These are phyloP conservation scores for Lactarius akahatsu DNA, from an alignment of 768 basidiomycete genomes.

Conservation along the genomic window DNA sequence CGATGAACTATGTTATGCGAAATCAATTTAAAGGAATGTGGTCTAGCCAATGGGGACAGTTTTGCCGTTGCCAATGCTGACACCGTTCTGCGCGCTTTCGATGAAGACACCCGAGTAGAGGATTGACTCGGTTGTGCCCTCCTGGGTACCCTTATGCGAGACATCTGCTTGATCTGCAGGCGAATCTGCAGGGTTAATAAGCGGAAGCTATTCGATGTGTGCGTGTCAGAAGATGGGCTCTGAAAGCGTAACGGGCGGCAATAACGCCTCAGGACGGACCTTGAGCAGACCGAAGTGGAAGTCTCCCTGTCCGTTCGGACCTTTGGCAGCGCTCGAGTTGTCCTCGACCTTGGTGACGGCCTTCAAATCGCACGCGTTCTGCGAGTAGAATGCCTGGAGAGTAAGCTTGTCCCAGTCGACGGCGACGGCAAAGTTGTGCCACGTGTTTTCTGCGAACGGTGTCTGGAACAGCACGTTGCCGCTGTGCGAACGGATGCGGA, in stretches of 20 bases:
- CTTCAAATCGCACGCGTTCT: constrained; percentile 39
- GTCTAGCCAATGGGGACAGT: neutral
- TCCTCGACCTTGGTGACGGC: constrained; percentile 44
- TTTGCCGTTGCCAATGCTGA: constrained; percentile 39
- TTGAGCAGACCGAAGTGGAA: constrained; percentile 63
- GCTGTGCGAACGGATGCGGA: constrained; percentile 59
- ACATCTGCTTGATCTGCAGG: constrained; percentile 53
- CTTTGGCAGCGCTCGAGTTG: constrained; percentile 43
- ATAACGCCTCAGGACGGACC: constrained; percentile 36
- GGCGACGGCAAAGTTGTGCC: constrained; percentile 63
- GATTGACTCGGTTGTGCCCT: constrained; percentile 53
- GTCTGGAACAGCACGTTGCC: constrained; percentile 50
- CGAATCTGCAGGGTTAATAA: constrained; percentile 48
- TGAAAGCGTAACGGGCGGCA: neutral
- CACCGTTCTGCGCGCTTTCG: constrained; percentile 35
- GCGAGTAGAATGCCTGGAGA: constrained; percentile 53
- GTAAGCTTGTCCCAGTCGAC: constrained; percentile 56
- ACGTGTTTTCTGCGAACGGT: constrained; percentile 43
- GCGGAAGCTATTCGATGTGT: constrained; percentile 44
- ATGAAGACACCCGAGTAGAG: constrained; percentile 61
- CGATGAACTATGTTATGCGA: neutral
- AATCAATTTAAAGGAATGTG: neutral
- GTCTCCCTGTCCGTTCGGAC: constrained; percentile 52
- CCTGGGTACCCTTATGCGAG: constrained; percentile 57
- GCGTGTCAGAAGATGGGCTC: neutral